Conservation (phyloP, 768 basidiomycete species). For the Pulveroboletus sp. region DNA sequence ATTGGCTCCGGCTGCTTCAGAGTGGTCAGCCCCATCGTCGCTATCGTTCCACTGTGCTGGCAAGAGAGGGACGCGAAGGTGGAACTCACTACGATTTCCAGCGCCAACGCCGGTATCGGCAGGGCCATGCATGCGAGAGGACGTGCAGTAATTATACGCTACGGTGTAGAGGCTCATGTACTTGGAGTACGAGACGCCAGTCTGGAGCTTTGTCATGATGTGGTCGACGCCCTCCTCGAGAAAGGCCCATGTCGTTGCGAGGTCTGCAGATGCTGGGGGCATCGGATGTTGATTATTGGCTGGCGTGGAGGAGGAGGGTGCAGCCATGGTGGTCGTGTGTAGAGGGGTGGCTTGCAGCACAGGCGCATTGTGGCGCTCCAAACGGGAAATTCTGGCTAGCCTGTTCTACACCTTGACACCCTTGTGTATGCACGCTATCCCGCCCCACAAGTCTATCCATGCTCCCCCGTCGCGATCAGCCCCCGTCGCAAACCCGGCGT, state of each 20-base stretch:
- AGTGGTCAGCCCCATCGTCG: conserved; percentile 16
- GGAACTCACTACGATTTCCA: conserved; percentile 54
- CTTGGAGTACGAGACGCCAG: conserved; percentile 84
- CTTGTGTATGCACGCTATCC: conserved; percentile 81
- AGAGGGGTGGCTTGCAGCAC: conserved; percentile 18
- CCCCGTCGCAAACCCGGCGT: conserved; percentile 78
- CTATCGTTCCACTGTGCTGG: conserved; percentile 20
- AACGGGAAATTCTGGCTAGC: conserved; percentile 5
- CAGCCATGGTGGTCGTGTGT: conserved; percentile 33
- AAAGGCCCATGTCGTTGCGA: conserved; percentile 83
- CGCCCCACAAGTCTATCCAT: conserved; percentile 84
- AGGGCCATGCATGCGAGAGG: conserved; percentile 67
- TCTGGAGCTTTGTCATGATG: conserved; percentile 88
- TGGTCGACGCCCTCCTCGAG: conserved; percentile 85
- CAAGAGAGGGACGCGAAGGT: neutral
- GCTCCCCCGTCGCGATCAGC: conserved; percentile 74
- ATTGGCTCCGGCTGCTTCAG: conserved; percentile 73
- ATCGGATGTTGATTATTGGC: conserved; percentile 42
- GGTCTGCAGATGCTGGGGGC: conserved; percentile 65
- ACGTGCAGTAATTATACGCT: conserved; percentile 97
- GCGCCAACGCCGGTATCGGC: conserved; percentile 33
- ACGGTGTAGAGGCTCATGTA: conserved; percentile 89
- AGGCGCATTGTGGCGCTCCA: conserved; percentile 31
- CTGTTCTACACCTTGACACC: conserved; percentile 68
- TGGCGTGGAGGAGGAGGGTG: conserved; percentile 29